Evolutionary conservation across 352 stramenopile species (phyloP).

Genomic region (Phytophthora fragariaefolia): DNA sequence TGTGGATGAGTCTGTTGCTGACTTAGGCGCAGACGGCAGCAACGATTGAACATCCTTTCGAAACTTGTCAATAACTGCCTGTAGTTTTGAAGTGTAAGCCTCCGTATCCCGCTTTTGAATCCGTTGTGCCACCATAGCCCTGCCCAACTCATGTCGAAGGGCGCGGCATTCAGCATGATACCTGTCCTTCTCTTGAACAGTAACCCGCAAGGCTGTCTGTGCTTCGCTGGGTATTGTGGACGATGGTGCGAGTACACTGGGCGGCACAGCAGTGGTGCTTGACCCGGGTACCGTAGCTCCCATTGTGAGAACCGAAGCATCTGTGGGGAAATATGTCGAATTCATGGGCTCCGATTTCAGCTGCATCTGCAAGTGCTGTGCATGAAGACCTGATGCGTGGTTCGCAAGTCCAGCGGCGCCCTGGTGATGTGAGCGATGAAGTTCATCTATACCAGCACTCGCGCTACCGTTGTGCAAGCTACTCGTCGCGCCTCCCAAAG

Average conservation of each 20-base stretch:
- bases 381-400: slow-evolving; percentile 24
- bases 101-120: slow-evolving; percentile 50
- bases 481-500: slow-evolving; percentile 21
- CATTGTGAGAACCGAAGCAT: slow-evolving; percentile 70
- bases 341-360: slow-evolving; percentile 73
- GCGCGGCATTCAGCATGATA: slow-evolving; percentile 72
- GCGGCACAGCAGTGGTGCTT: slow-evolving; percentile 27
- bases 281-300: slow-evolving; percentile 32
- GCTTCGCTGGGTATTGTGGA: slow-evolving; percentile 33
- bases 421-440: slow-evolving; percentile 38
- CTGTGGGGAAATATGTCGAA: slow-evolving; percentile 71
- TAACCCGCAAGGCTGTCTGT: slow-evolving; percentile 49
- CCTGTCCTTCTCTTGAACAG: slow-evolving; percentile 65
- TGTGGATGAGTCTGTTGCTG: slow-evolving; percentile 6
- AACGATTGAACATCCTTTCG: slow-evolving; percentile 59
- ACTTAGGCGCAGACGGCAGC: slow-evolving; percentile 32
- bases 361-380: slow-evolving; percentile 44
- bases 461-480: slow-evolving; percentile 30
- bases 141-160: slow-evolving; percentile 69
- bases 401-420: slow-evolving; percentile 22
- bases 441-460: slow-evolving; percentile 30
- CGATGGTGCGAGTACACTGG: slow-evolving; percentile 36
- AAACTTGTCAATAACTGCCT: slow-evolving; percentile 65
- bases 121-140: slow-evolving; percentile 54
- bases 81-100: slow-evolving; percentile 50